Evolutionary conservation across 768 basidiomycete species (phyloP).

Genomic region (Chiua virens): DNA sequence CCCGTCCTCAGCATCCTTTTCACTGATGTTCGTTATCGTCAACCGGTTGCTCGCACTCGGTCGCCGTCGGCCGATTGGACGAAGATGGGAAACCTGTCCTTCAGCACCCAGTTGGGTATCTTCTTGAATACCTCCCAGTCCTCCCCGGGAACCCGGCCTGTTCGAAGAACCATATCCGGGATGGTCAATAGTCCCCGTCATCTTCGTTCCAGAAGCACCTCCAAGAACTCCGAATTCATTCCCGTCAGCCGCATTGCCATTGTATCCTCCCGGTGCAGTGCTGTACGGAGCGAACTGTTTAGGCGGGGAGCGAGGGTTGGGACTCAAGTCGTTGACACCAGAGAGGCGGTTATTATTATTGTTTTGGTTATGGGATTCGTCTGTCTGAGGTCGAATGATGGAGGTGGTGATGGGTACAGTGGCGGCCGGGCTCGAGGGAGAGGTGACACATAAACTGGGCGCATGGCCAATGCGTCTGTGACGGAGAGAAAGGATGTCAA

Average conservation of each 20-base stretch:
- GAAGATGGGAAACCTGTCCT: conserved; percentile 1
- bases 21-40: conserved; percentile 43
- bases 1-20: conserved; percentile 39
- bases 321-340: conserved; percentile 5
- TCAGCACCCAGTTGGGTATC: conserved; percentile 1
- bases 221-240: conserved; percentile 25
- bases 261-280: conserved; percentile 28
- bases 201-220: conserved; percentile 4
- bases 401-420: conserved; percentile 31
- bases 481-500: not conserved
- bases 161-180: conserved; percentile 24
- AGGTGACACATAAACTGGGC: conserved; percentile 37
- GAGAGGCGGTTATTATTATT: conserved; percentile 4
- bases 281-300: conserved; percentile 28
- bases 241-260: conserved; percentile 15
- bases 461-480: conserved; percentile 50
- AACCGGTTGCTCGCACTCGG: conserved; percentile 37
- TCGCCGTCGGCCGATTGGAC: conserved; percentile 35
- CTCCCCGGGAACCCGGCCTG: conserved; percentile 15
- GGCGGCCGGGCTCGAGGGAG: conserved; percentile 29
- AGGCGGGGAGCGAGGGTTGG: conserved; percentile 6
- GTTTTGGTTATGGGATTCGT: conserved; percentile 19
- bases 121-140: conserved; percentile 28
- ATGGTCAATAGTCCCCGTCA: conserved; percentile 26
- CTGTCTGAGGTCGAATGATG: conserved; percentile 19